A percentile compares a stretch with the other conserved stretches of the same genome.
Evolutionary conservation across 2,329 filamentous ascomycete species (phyloP).

Genomic region (Fusarium sp.): DNA sequence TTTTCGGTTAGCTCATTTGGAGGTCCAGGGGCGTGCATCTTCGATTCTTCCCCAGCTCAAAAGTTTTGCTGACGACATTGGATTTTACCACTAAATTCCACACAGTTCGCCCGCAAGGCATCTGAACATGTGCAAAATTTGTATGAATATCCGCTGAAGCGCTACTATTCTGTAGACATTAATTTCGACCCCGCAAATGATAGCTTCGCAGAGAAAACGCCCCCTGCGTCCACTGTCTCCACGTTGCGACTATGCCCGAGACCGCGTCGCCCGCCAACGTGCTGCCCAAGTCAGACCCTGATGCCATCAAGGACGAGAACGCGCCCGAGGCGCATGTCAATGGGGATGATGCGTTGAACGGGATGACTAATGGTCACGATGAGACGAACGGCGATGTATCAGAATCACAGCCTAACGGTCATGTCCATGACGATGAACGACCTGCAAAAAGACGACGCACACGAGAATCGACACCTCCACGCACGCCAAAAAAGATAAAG

Average conservation of each 20-base stretch:
- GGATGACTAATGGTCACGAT: conserved; percentile 10
- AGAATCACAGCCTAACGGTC: conserved; percentile 50
- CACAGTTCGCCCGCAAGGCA: conserved; percentile 55
- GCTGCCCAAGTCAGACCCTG: conserved; percentile 44
- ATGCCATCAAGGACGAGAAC: conserved; percentile 39
- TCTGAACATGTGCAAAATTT: conserved; percentile 65
- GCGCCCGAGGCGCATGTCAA: conserved; percentile 27
- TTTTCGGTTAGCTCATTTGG: conserved; percentile 40
- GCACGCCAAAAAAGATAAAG: conserved; percentile 50
- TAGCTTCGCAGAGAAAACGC: conserved; percentile 62
- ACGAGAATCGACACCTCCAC: conserved; percentile 56
- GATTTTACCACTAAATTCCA: conserved; percentile 54
- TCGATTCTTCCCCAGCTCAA: conserved; percentile 46
- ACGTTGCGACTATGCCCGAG: conserved; percentile 64
- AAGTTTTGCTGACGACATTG: conserved; percentile 61
- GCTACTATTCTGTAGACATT: conserved; percentile 61
- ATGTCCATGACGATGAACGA: conserved; percentile 52
- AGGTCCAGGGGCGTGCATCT: conserved; percentile 37
- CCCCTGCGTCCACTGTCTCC: conserved; percentile 54
- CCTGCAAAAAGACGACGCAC: conserved; percentile 73
- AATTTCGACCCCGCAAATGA: conserved; percentile 66
- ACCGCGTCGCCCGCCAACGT: conserved; percentile 64
- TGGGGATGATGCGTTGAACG: conserved; percentile 31
- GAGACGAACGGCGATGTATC: conserved; percentile 38
- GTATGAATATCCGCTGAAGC: conserved; percentile 54